Conservation (phyloP, 1,284 basidiomycete genomes). For the Xerocomus nothofagi region DNA sequence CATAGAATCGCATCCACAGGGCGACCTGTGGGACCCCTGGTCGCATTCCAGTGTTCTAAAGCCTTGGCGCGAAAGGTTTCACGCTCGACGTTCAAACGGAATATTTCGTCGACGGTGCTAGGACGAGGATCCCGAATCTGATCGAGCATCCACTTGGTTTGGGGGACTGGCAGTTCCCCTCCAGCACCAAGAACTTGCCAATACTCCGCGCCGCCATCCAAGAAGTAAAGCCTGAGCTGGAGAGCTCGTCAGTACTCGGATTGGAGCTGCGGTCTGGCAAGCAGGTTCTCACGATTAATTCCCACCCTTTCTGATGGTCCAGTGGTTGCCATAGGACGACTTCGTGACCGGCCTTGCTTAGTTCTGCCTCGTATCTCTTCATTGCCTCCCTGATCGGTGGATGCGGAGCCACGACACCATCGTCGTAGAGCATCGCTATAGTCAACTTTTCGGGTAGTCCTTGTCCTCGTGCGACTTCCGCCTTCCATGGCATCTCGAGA, state of each 20-base stretch:
- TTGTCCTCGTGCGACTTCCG: conserved; percentile 35
- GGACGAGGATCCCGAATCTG: conserved; percentile 39
- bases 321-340: conserved; percentile 50
- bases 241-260: conserved; percentile 8
- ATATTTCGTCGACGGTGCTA: conserved; percentile 42
- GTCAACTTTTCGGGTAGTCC: conserved; percentile 45
- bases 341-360: conserved; percentile 54
- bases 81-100: conserved; percentile 45
- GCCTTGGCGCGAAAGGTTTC: conserved; percentile 44
- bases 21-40: conserved; percentile 44
- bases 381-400: conserved; percentile 54
- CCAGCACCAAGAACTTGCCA: conserved; percentile 36
- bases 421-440: conserved; percentile 55
- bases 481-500: conserved; percentile 55
- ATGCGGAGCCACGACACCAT: conserved; percentile 54
- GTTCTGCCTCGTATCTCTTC: conserved; percentile 40
- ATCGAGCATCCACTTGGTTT: conserved; percentile 49
- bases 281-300: conserved; percentile 44
- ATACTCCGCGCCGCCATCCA: conserved; percentile 53
- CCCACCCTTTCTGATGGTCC: conserved; percentile 48
- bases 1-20: conserved; percentile 55
- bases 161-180: conserved; percentile 43
- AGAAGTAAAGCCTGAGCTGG: conserved; percentile 48
- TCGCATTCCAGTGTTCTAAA: conserved; percentile 56
- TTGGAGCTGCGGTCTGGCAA: background rate